phyloP scores from a whole-genome alignment of 768 basidiomycete species.

The Heimioporus sp. region DNA sequence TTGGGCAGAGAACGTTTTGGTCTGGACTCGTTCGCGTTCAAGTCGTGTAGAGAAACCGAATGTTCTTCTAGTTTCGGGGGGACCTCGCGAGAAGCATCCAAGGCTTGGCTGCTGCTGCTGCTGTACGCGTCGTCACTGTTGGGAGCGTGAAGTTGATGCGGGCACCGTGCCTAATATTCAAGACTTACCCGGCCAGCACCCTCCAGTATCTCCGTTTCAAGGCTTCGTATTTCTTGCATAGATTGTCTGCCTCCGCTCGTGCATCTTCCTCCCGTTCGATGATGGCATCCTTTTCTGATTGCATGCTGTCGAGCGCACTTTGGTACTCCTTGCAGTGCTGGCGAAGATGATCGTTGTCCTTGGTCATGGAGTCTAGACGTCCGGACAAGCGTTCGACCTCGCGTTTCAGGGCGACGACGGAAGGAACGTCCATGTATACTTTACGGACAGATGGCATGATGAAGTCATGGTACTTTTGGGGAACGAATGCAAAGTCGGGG shows the following conservation, averaged over 20 bases:
- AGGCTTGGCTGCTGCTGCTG: constrained; percentile 7
- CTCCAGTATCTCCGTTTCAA: constrained; percentile 28
- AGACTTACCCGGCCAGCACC: constrained; percentile 12
- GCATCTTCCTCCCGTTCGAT: constrained; percentile 33
- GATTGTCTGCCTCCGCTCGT: constrained; percentile 38
- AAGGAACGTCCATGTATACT: constrained; percentile 48
- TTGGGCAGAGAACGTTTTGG: constrained; percentile 30
- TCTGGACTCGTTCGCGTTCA: constrained; percentile 6
- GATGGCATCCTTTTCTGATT: constrained; percentile 28
- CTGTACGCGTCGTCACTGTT: constrained; percentile 7
- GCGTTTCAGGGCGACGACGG: constrained; percentile 20
- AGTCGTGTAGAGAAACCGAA: constrained; percentile 13
- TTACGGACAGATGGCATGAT: constrained; percentile 56
- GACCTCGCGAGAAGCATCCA: constrained; percentile 9
- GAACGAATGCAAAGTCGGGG: constrained; percentile 48
- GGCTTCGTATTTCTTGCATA: constrained; percentile 33
- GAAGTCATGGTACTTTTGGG: constrained; percentile 57
- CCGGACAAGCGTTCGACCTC: constrained; percentile 38
- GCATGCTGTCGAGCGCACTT: constrained; percentile 31
- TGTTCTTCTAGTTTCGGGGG: constrained; percentile 23
- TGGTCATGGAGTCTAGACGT: constrained; percentile 37
- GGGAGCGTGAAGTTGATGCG: background rate
- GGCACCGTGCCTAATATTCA: too few relatives aligned
- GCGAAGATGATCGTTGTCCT: constrained; percentile 44
- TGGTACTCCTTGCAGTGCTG: constrained; percentile 42